A percentile compares a stretch with the other conserved stretches of the same genome.
phyloP scores from a whole-genome alignment of 192 early-diverging fungal genomes.

The Spinellus fusiger region DNA sequence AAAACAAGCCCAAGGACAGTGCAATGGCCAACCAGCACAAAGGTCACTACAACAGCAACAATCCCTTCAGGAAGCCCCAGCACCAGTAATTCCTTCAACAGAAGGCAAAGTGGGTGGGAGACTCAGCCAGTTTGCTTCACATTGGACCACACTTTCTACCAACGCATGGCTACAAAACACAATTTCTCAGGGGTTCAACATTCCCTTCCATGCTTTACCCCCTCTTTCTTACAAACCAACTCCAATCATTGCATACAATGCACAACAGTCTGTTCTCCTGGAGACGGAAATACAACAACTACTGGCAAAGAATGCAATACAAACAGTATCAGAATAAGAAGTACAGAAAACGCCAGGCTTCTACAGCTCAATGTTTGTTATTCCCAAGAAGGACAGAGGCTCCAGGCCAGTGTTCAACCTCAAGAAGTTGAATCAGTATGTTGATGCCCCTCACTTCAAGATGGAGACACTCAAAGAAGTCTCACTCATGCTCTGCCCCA shows the following conservation, averaged over 20 bases:
- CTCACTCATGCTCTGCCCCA: background rate
- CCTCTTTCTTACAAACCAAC: no score
- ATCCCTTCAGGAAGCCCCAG: background rate
- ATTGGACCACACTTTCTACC: no score
- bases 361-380: no score
- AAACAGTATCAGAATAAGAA: no score
- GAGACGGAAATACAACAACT: no score
- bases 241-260: conserved; percentile 7
- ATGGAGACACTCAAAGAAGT: background rate
- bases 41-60: background rate
- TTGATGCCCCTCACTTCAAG: background rate
- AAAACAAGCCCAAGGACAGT: background rate
- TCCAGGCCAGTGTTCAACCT: background rate
- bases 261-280: background rate
- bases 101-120: background rate
- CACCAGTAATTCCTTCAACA: background rate
- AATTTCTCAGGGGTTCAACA: no score
- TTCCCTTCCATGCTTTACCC: no score
- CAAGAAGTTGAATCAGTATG: background rate
- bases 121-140: background rate
- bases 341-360: no score
- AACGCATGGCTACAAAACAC: no score
- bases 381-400: background rate
- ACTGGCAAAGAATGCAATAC: no score
- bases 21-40: background rate